Percentiles rank a stretch among this genome's conserved stretches.
Conservation (phyloP, 345 rosid species). For the Citrus trifoliata region DNA sequence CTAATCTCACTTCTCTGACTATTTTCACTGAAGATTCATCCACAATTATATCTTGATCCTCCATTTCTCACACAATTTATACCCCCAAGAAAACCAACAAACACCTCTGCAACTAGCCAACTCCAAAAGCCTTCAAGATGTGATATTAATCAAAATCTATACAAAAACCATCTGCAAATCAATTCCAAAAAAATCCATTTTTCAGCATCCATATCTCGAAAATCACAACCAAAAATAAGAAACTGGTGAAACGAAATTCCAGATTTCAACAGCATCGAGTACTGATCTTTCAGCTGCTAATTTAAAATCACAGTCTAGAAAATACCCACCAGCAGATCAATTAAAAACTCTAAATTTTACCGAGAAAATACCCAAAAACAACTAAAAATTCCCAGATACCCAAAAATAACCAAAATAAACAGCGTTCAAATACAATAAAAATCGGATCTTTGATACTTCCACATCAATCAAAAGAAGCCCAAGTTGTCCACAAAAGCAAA, state of each 20-base stretch:
- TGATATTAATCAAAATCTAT: slow-evolving; percentile 22
- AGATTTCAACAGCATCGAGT: slow-evolving; percentile 15
- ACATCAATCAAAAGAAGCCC: neutral
- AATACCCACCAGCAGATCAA: slow-evolving; percentile 33
- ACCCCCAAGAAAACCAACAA: neutral
- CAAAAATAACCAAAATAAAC: slow-evolving; percentile 24
- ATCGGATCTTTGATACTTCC: neutral
- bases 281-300: slow-evolving; percentile 7
- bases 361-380: neutral
- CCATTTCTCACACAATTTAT: slow-evolving; percentile 42
- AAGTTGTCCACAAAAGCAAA: neutral
- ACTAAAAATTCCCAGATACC: slow-evolving; percentile 23
- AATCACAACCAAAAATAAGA: slow-evolving; percentile 2
- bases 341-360: slow-evolving; percentile 21
- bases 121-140: slow-evolving; percentile 16
- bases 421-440: neutral
- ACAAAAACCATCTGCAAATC: slow-evolving; percentile 13
- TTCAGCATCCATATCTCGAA: slow-evolving; percentile 5
- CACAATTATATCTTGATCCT: slow-evolving; percentile 31
- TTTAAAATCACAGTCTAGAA: slow-evolving; percentile 24
- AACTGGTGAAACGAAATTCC: slow-evolving; percentile 6
- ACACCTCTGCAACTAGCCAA: neutral
- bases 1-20: slow-evolving; percentile 42
- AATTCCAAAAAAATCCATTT: slow-evolving; percentile 22
- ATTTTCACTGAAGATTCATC: slow-evolving; percentile 34